Conservation (phyloP, 2,329 filamentous ascomycete genomes). For the Botryotinia calthae region DNA sequence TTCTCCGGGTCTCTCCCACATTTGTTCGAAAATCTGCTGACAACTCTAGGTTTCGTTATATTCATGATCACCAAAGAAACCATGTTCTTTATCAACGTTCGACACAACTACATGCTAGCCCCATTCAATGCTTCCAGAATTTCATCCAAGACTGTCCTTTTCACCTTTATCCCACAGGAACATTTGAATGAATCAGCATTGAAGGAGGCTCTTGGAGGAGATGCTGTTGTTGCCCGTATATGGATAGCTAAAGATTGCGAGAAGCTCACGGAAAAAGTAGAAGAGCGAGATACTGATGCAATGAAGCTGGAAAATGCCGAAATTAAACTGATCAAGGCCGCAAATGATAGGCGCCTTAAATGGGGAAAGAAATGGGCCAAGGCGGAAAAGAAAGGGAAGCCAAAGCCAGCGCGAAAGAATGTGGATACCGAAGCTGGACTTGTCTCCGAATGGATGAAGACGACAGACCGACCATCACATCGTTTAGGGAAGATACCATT, state of each 20-base stretch:
- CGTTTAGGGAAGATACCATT: conserved; percentile 65
- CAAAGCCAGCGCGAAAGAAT: conserved; percentile 42
- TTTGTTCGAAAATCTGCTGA: conserved; percentile 5
- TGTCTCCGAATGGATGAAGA: conserved; percentile 67
- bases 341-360: conserved; percentile 64
- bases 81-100: conserved; percentile 87
- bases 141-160: conserved; percentile 85
- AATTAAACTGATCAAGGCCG: conserved; percentile 75
- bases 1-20: no score
- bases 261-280: conserved; percentile 74
- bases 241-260: conserved; percentile 80
- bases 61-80: conserved; percentile 84
- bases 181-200: conserved; percentile 74
- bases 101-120: conserved; percentile 85
- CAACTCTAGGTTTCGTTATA: conserved; percentile 66
- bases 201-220: conserved; percentile 69
- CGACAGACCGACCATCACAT: conserved; percentile 74
- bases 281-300: conserved; percentile 75
- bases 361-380: conserved; percentile 49
- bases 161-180: conserved; percentile 77
- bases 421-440: conserved; percentile 64
- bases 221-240: conserved; percentile 68
- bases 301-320: conserved; percentile 84
- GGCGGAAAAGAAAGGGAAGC: conserved; percentile 27
- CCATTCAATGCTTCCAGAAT: conserved; percentile 79